Base-by-base conservation (phyloP, 257 asterid species). In the Phtheirospermum japonicum region DNA sequence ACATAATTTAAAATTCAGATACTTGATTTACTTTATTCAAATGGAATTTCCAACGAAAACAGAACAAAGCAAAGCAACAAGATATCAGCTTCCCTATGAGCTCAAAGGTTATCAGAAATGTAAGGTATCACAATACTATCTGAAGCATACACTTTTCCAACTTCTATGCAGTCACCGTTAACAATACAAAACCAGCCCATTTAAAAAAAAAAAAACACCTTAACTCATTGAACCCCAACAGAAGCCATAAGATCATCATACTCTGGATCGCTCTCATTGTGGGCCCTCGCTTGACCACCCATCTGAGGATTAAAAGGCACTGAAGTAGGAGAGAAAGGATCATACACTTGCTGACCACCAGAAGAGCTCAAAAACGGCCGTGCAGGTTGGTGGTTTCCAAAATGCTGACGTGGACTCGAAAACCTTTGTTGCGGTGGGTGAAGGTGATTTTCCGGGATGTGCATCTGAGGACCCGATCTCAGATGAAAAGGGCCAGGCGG, bases 211-310 rank as follows among this genome's bases (percentile, higher is more conserved):
- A 40, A 12, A 12, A 12, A n/a, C n/a, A n/a, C n/a, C n/a, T n/a
- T n/a, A n/a, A n/a, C n/a, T 87, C 78, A 83, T 62, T 87, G 73
- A 28, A 85, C 95, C 65, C 96, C 89, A 9, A 85, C 95, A 19
- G 95, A 90, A 34, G 89, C 91, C 94, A 90, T 85, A 74, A 90
- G 74, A 66, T 85, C 90, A 30, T 85, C 93, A 9, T 85, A 90
- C 78, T 90, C 96, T 32, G 95, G 85, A 73, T 84, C 95, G 64
- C 31, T 83, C 71, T 85, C 95, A 65, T 71, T 69, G 9, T 61
- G 88, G 55, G 28, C 64, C 71, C 72, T 82, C 53, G 74, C 76
- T 48, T 65, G 69, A 39, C 79, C 75, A 33, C 75, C 78, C 73
- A 69, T 71, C 54, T 36, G 94, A 45, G 84, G 76, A 61, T 68